Conservation (phyloP, 345 rosid species). For the Syzygium grande region DNA sequence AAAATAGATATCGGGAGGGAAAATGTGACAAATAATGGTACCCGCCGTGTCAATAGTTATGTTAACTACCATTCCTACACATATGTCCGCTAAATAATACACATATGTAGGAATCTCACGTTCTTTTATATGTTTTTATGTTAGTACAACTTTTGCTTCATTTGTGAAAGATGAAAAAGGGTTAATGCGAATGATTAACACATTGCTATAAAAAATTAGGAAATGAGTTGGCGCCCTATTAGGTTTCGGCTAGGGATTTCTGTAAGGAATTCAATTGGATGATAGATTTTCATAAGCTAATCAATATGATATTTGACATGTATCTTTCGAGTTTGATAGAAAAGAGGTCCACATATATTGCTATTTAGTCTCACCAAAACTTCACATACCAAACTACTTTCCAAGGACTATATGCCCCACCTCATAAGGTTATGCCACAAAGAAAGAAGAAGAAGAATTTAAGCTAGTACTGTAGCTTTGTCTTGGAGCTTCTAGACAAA, state of each 20-base stretch:
- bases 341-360: neutral
- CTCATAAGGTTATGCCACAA: neutral
- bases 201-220: neutral
- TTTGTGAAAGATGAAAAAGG: neutral
- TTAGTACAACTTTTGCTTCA: neutral
- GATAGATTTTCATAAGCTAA: neutral
- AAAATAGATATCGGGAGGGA: neutral
- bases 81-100: neutral
- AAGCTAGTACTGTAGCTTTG: neutral
- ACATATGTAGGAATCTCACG: neutral
- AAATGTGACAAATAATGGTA: neutral
- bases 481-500: neutral
- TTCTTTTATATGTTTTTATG: neutral
- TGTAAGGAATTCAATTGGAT: neutral
- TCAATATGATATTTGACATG: neutral
- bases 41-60: neutral
- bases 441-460: neutral
- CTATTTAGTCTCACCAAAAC: neutral
- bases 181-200: neutral
- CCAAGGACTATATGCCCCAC: neutral
- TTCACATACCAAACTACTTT: neutral
- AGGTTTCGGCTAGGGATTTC: neutral
- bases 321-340: neutral
- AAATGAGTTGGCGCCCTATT: neutral
- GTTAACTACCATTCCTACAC: neutral